Evolutionary conservation across 1,284 basidiomycete species (phyloP).

Genomic region (Chiua sp.): DNA sequence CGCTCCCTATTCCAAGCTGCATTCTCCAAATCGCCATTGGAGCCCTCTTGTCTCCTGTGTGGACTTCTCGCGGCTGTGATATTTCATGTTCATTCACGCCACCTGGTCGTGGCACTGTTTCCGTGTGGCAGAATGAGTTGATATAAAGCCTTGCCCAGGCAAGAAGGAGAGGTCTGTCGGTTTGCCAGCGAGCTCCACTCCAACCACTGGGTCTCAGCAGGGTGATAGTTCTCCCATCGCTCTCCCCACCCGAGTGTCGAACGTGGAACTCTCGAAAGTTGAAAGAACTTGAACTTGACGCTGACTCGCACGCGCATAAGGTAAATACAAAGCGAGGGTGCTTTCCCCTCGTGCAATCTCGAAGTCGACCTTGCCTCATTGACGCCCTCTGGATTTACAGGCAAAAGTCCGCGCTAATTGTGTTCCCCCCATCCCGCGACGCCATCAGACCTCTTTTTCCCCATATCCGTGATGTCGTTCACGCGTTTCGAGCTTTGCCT

Average conservation of each 20-base stretch:
- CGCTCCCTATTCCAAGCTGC: neutral
- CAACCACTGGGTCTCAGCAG: conserved; percentile 2
- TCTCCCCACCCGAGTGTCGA: neutral
- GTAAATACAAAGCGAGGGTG: conserved; percentile 9
- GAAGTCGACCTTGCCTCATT: neutral
- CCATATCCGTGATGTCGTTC: conserved; percentile 24
- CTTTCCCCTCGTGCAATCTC: neutral
- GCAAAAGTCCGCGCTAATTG: neutral
- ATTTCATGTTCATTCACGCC: conserved; percentile 19
- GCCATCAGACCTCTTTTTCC: neutral
- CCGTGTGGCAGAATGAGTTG: conserved; percentile 27
- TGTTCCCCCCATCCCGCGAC: conserved; percentile 1
- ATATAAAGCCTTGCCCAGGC: conserved; percentile 24
- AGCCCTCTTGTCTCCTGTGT: conserved; percentile 17
- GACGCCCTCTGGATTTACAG: neutral
- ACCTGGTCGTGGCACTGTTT: conserved; percentile 35
- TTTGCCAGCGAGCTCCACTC: conserved; percentile 15
- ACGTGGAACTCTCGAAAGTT: neutral
- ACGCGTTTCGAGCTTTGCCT: conserved; percentile 33
- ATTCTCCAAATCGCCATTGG: conserved; percentile 16
- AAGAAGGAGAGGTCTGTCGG: conserved; percentile 2
- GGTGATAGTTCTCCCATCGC: neutral
- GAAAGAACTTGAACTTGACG: neutral
- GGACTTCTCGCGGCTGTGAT: conserved; percentile 34
- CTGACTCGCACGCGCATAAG: conserved; percentile 2